These are phyloP conservation scores for Fusarium pilosicola DNA, from an alignment of 2,329 filamentous ascomycete species.

Conservation along the genomic window DNA sequence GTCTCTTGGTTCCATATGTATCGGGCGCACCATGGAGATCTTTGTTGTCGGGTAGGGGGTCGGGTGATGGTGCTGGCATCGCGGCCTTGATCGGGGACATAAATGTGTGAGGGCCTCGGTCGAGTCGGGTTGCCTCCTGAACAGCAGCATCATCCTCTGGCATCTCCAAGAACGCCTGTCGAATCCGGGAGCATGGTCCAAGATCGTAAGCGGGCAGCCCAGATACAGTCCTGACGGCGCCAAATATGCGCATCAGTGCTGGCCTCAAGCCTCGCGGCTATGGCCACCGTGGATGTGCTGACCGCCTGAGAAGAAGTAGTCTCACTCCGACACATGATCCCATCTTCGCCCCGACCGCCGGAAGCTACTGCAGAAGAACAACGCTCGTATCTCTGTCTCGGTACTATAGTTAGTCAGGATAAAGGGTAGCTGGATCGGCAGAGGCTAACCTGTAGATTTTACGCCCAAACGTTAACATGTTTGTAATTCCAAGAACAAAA, in stretches of 20 bases:
- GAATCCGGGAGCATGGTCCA: accelerated
- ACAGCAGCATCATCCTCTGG: not conserved
- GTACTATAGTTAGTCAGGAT: not conserved
- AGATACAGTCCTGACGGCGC: accelerated
- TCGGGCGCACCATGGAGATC: not conserved
- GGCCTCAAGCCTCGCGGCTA: accelerated
- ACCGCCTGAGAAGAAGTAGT: not conserved
- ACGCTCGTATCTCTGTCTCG: accelerated
- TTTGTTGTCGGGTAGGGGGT: not conserved
- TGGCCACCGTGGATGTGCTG: accelerated
- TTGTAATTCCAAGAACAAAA: constrained; percentile 99
- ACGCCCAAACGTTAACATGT: constrained; percentile 95
- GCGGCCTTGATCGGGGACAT: not conserved
- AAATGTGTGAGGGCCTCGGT: accelerated
- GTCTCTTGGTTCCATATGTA: not conserved
- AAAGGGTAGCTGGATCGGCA: constrained; percentile 4
- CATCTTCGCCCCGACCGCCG: not conserved
- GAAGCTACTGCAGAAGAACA: not conserved
- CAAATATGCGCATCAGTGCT: not conserved
- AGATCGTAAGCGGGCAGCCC: not conserved
- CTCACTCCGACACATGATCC: not conserved
- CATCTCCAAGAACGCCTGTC: accelerated
- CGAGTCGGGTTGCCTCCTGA: not conserved
- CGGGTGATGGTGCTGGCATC: accelerated
- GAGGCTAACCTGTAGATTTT: constrained; percentile 81